Evolutionary conservation across 2,329 filamentous ascomycete species (phyloP).

Genomic region (Sordariomycetes sp.): DNA sequence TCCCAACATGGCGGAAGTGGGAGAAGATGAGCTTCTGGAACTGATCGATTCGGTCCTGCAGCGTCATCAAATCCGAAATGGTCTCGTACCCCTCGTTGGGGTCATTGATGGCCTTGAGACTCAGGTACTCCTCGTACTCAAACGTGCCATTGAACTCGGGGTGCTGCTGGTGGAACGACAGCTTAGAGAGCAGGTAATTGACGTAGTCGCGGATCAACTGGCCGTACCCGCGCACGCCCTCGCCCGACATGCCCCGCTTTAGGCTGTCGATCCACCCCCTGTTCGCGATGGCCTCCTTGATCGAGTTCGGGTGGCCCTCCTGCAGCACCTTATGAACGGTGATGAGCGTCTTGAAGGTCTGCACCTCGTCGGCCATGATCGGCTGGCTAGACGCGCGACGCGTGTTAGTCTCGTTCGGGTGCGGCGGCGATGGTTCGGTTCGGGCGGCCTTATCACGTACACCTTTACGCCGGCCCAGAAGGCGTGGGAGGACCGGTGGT

Average conservation of each 20-base stretch:
- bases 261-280: conserved; percentile 86
- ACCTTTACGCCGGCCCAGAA: conserved; percentile 99
- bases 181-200: conserved; percentile 84
- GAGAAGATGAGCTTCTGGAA: conserved; percentile 99
- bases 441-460: conserved; percentile 35
- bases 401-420: neutral
- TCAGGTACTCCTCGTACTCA: conserved; percentile 98
- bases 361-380: conserved; percentile 94
- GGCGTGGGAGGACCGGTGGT: conserved; percentile 86
- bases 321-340: conserved; percentile 96
- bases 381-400: conserved; percentile 52
- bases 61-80: conserved; percentile 87
- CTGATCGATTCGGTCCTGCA: conserved; percentile 96
- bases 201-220: conserved; percentile 95
- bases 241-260: conserved; percentile 67
- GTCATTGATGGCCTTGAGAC: conserved; percentile 94
- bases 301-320: conserved; percentile 79
- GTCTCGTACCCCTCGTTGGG: conserved; percentile 97
- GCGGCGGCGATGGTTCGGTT: neutral
- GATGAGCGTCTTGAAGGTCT: conserved; percentile 97
- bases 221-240: conserved; percentile 80
- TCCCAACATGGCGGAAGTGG: conserved; percentile 79
- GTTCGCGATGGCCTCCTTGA: conserved; percentile 83
- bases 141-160: conserved; percentile 98
- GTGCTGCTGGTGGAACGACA: conserved; percentile 93